Conservation (phyloP, 441 rosid species). For the Euphorbia neoarborescens region DNA sequence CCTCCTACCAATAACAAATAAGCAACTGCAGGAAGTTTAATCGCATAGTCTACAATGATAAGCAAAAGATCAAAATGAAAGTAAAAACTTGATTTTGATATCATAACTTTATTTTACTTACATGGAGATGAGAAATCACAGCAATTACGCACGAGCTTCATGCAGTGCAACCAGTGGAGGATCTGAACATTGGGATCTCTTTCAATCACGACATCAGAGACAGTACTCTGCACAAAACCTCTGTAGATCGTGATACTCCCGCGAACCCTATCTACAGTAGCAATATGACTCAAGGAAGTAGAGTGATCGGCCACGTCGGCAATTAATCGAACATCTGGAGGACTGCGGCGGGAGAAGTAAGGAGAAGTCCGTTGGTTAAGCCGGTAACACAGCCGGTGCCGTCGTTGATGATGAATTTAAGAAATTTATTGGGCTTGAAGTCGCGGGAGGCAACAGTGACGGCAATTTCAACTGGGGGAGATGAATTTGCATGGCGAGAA, state of each 20-base stretch:
- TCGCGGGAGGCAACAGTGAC: constrained; percentile 59
- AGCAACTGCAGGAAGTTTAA: neutral
- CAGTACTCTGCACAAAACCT: constrained; percentile 59
- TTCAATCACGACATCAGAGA: constrained; percentile 49
- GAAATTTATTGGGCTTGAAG: constrained; percentile 48
- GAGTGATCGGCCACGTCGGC: constrained; percentile 36
- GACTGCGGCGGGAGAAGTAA: constrained; percentile 41
- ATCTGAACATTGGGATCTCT: constrained; percentile 71
- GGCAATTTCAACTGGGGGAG: constrained; percentile 55
- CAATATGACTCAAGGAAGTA: constrained; percentile 41
- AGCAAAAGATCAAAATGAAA: neutral
- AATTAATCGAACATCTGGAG: constrained; percentile 39
- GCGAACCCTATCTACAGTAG: constrained; percentile 55
- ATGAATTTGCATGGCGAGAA: constrained; percentile 28
- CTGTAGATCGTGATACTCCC: constrained; percentile 55
- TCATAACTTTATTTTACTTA: neutral
- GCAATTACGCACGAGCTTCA: constrained; percentile 38
- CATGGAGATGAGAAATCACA: constrained; percentile 22
- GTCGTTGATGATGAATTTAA: constrained; percentile 64
- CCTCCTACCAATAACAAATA: neutral
- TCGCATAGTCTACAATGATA: neutral
- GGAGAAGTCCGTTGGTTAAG: constrained; percentile 63
- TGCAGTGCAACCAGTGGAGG: constrained; percentile 66
- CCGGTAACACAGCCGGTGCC: constrained; percentile 64
- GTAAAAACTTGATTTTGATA: neutral